phyloP scores from a whole-genome alignment of 1,139 yeast species.

The Candida tetrigidarum region DNA sequence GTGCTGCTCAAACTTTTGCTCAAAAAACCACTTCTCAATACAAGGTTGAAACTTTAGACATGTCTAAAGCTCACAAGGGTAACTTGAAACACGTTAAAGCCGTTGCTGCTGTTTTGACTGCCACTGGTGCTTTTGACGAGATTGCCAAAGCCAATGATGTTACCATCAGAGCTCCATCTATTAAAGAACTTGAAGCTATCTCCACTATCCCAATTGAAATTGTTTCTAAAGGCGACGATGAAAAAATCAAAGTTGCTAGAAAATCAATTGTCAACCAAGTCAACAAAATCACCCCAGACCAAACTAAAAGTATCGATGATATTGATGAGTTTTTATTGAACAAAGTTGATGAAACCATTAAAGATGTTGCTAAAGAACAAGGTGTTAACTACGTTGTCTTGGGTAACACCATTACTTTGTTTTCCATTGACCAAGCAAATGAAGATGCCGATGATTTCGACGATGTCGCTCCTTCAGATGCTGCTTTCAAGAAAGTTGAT shows the following conservation, averaged over 20 bases:
- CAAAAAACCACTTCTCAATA: conserved; percentile 53
- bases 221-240: conserved; percentile 38
- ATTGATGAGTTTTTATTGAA: conserved; percentile 70
- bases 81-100: conserved; percentile 75
- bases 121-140: conserved; percentile 50
- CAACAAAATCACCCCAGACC: conserved; percentile 71
- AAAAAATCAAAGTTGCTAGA: conserved; percentile 51
- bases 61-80: conserved; percentile 88
- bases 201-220: conserved; percentile 47
- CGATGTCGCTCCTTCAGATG: conserved; percentile 44
- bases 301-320: conserved; percentile 61
- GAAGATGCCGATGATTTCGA: conserved; percentile 44
- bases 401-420: conserved; percentile 46
- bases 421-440: conserved; percentile 23
- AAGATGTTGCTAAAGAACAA: conserved; percentile 49
- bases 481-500: conserved; percentile 40
- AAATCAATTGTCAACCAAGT: conserved; percentile 73
- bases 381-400: conserved; percentile 62
- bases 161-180: conserved; percentile 59
- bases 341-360: conserved; percentile 51
- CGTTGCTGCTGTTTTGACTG: conserved; percentile 66
- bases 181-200: conserved; percentile 26
- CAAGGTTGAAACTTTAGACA: conserved; percentile 71
- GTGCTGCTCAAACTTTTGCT: conserved; percentile 63
- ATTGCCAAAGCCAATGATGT: conserved; percentile 54